Base-by-base conservation (phyloP, 306 rosid species). In the Citrullus mucosospermus region DNA sequence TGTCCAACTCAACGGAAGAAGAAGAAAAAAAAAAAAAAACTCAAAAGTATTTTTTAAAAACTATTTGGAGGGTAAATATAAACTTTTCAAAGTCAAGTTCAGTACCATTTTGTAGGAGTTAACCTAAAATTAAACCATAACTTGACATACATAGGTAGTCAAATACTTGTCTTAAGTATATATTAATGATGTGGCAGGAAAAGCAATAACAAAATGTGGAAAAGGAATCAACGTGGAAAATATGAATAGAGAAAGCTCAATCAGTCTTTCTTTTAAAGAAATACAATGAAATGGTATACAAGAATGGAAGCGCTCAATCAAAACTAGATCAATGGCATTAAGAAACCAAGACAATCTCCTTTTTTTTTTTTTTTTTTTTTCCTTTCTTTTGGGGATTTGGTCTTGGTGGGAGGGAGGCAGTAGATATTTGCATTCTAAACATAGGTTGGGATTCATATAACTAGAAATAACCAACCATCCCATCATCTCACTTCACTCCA, bases 211-310 rank as follows among this genome's bases (percentile, higher is more conserved):
- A 48, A 11, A 48, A 48, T 12, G 53, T 11, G 53, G 53, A 48
- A 48, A 48, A 12, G 69, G 12, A 62, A 62, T 62, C 41, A 62
- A 62, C 7, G 12, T 62, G 44, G 10, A 63, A 10, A 63, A 34
- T 15, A 6, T 9, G 44, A 61, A 61, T 62, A 62, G 41, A 66
- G 73, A 66, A 66, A 36, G 73, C 51, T 17, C 51, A 66, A 4
- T 38, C 50, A 39, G 73, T 18, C 50, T 62, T 62, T 63, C 70
- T 67, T 39, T 51, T n/a, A 38, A 67, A 39, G 74, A 43, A 69
- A 69, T 46, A 5, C 36, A 71, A 46, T 71, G 76, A 71, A 71
- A 71, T 48, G 54, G 75, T 68, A 68, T 71, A 71, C 76, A 71
- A 71, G 11, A 44, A 68, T 68, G 53, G 75, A 68, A 20, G 54